Evolutionary conservation across 495 filamentous ascomycete species (phyloP).

Genomic region (Annulohypoxylon maeteangense): DNA sequence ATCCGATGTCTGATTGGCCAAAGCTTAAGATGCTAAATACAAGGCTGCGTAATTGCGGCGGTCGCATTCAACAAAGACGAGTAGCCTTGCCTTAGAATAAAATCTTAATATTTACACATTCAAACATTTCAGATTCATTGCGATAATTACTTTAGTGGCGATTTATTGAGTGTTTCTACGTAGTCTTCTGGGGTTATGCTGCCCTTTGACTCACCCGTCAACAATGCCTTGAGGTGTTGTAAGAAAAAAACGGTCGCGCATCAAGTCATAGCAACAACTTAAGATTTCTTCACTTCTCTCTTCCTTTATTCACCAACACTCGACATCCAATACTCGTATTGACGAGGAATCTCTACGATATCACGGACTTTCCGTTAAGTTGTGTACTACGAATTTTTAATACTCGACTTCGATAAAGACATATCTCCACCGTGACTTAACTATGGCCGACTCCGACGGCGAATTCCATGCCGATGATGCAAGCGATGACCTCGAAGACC

Average conservation of each 20-base stretch:
- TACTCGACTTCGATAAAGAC: not conserved
- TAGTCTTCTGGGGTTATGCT: constrained; percentile 17
- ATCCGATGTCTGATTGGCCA: constrained; percentile 17
- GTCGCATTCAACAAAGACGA: constrained; percentile 28
- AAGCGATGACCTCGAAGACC: constrained; percentile 75
- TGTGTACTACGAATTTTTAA: not conserved
- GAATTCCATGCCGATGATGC: constrained; percentile 79
- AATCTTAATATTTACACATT: not conserved
- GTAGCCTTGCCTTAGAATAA: constrained; percentile 28
- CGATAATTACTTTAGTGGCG: not conserved
- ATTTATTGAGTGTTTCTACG: not conserved
- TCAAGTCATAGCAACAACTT: not conserved
- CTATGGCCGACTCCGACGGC: constrained; percentile 81
- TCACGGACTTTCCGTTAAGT: not conserved
- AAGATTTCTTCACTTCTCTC: not conserved
- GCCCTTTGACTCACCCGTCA: constrained; percentile 1
- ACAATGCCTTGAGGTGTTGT: constrained; percentile 39
- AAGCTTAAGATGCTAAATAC: constrained; percentile 29
- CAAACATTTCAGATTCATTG: not conserved
- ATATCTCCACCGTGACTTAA: not conserved
- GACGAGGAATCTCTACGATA: not conserved
- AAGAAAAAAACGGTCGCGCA: constrained; percentile 5
- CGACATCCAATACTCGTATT: not conserved
- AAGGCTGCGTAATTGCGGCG: constrained; percentile 30
- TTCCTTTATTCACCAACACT: not conserved